Percentiles rank a stretch among this genome's conserved stretches.
Conservation (phyloP, 2,329 filamentous ascomycete species). For the Diaporthe batatas region DNA sequence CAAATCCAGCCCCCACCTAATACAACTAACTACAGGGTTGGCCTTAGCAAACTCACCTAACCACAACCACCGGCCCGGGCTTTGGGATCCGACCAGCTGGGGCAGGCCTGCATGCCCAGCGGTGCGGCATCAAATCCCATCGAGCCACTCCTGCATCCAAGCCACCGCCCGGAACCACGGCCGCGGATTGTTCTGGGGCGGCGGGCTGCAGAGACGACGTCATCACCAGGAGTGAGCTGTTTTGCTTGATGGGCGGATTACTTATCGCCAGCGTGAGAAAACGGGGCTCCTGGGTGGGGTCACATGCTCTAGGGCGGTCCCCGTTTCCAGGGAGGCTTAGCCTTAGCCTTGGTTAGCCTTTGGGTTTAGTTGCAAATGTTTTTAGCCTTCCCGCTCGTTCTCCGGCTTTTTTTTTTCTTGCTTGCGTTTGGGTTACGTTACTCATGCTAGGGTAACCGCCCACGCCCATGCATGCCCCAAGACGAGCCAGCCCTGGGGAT, state of each 20-base stretch:
- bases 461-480: no score
- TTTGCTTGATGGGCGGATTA: slow-evolving; percentile 4
- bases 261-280: slow-evolving; percentile 4
- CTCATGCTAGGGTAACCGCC: slow-evolving; percentile 13
- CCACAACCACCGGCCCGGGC: slow-evolving; percentile 11
- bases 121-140: slow-evolving; percentile 18
- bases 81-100: neutral
- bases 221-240: neutral
- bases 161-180: neutral
- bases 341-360: neutral
- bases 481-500: no score
- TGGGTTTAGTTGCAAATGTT: no score
- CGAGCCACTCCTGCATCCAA: neutral
- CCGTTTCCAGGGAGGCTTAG: slow-evolving; percentile 8
- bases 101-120: neutral
- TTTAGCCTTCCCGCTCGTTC: no score
- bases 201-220: neutral
- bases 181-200: neutral
- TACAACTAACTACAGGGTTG: no score
- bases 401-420: no score
- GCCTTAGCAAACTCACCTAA: no score
- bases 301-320: neutral
- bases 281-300: neutral
- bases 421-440: no score
- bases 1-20: no score